Evolutionary conservation across 2,329 filamentous ascomycete species (phyloP).

Genomic region (Verticillium tricorpus): DNA sequence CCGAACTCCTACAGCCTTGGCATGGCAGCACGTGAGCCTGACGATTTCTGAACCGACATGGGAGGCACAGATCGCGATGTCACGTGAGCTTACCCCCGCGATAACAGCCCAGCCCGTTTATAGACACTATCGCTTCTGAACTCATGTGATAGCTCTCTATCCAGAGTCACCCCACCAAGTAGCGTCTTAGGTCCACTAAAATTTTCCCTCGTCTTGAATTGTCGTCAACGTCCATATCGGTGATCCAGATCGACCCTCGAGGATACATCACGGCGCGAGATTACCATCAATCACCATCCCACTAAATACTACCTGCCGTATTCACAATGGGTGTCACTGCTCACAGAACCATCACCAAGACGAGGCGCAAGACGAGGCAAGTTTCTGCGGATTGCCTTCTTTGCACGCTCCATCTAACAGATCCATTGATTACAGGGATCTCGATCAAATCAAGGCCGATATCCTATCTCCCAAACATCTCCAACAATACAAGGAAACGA

Average conservation of each 20-base stretch:
- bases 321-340: slow-evolving; percentile 62
- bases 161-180: not conserved
- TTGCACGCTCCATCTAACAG: slow-evolving; percentile 24
- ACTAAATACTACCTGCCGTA: not conserved
- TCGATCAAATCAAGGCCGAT: slow-evolving; percentile 89
- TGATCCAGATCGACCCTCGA: not conserved
- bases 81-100: not conserved
- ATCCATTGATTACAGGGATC: slow-evolving; percentile 61
- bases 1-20: not conserved
- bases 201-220: not conserved
- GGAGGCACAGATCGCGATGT: not conserved
- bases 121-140: not conserved
- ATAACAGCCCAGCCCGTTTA: not conserved
- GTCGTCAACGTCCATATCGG: not conserved
- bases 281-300: not conserved
- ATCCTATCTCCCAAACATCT: slow-evolving; percentile 76
- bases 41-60: not conserved
- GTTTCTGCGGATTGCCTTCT: slow-evolving; percentile 6
- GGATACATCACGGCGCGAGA: not conserved
- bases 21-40: not conserved
- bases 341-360: slow-evolving; percentile 67
- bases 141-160: not conserved
- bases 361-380: slow-evolving; percentile 65
- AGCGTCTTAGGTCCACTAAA: not conserved
- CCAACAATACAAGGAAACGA: slow-evolving; percentile 69